Conservation (phyloP, 2,329 filamentous ascomycete species). For the Fusarium bulbicola region DNA sequence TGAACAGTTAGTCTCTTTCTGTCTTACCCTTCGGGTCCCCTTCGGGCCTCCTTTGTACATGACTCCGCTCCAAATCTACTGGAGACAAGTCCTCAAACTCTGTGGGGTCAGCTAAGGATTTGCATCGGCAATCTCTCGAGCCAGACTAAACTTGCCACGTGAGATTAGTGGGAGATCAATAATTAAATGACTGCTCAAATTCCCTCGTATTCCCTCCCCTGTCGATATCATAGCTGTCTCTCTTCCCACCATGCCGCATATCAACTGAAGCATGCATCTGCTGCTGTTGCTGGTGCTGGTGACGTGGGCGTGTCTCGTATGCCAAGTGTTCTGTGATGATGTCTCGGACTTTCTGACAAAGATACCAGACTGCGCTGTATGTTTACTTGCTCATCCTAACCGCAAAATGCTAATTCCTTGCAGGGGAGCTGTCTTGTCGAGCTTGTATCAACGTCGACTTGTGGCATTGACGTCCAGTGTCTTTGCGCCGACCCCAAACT, state of each 20-base stretch:
- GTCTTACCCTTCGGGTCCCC: too few species aligned
- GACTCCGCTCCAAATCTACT: not conserved
- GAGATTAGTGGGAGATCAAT: not conserved
- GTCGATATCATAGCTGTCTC: not conserved
- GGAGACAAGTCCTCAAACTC: not conserved
- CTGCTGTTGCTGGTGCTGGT: slow-evolving; percentile 11
- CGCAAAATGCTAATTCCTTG: fast-evolving
- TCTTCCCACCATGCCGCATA: not conserved
- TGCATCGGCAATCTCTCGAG: not conserved
- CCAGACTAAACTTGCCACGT: not conserved
- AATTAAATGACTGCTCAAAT: not conserved
- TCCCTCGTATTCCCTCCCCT: not conserved
- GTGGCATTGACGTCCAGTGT: slow-evolving; percentile 1
- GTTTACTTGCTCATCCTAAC: not conserved
- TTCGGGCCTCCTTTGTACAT: not conserved
- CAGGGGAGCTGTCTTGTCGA: slow-evolving; percentile 4
- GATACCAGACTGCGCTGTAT: slow-evolving; percentile 10
- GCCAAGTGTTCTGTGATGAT: not conserved
- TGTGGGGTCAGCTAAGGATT: not conserved
- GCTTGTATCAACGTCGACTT: not conserved
- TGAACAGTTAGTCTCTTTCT: fast-evolving
- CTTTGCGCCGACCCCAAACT: slow-evolving; percentile 6
- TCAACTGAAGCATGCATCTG: not conserved
- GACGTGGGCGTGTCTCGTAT: slow-evolving; percentile 3
- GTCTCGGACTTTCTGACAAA: not conserved